phyloP scores from a whole-genome alignment of 2,329 filamentous ascomycete genomes.

The Fusarium anguioides region DNA sequence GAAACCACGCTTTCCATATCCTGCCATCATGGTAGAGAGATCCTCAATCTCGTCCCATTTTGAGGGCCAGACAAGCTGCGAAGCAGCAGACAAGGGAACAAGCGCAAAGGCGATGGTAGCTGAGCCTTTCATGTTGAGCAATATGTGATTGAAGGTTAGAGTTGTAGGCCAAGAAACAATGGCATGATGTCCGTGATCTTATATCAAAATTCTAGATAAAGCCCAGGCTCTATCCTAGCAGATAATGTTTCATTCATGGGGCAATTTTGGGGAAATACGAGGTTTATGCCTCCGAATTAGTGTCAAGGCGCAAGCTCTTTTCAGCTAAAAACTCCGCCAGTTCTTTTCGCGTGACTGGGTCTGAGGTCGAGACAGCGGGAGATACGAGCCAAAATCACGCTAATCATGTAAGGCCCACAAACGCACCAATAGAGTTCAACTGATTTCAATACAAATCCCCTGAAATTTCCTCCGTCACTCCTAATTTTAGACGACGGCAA shows the following conservation, averaged over 20 bases:
- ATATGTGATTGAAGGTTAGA: background rate
- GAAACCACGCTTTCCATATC: slow-evolving; percentile 10
- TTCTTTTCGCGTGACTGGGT: background rate
- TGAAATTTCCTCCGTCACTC: background rate
- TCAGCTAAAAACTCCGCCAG: background rate
- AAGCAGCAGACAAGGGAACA: background rate
- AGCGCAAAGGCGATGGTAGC: slow-evolving; percentile 5
- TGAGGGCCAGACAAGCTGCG: slow-evolving; percentile 34
- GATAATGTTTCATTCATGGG: slow-evolving; percentile 6
- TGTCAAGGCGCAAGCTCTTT: background rate
- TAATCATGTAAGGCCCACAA: background rate
- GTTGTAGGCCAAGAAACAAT: background rate
- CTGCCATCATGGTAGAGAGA: slow-evolving; percentile 14
- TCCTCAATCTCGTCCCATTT: slow-evolving; percentile 35
- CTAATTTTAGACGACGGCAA: slow-evolving; percentile 19
- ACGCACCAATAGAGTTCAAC: background rate
- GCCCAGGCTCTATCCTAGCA: background rate
- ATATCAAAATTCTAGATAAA: background rate
- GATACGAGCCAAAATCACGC: background rate
- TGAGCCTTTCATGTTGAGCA: slow-evolving; percentile 13
- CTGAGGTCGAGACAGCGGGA: background rate
- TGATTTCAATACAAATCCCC: slow-evolving; percentile 1
- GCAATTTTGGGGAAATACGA: slow-evolving; percentile 13
- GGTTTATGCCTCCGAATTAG: background rate
- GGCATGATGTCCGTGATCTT: background rate